Percentiles rank a stretch among this genome's conserved stretches.
These are phyloP conservation scores for Metschnikowia proteae DNA, from an alignment of 805 yeast species.

Conservation along the genomic window DNA sequence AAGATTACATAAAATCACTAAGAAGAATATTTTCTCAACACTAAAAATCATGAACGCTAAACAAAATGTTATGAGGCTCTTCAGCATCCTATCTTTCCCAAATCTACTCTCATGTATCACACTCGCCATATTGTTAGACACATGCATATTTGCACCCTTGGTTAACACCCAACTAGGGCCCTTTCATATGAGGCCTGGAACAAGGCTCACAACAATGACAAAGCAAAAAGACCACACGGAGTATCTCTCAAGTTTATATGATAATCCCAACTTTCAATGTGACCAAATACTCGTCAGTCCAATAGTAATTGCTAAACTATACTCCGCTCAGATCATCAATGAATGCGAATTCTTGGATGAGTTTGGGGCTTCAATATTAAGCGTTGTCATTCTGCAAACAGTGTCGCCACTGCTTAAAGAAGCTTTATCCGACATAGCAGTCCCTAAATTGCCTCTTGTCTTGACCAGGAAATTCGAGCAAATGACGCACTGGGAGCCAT, in stretches of 20 bases:
- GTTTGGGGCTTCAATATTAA: neutral
- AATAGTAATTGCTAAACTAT: constrained; percentile 1
- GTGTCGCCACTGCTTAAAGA: neutral
- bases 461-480: neutral
- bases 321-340: neutral
- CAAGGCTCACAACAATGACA: neutral
- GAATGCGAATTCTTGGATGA: neutral
- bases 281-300: neutral
- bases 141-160: constrained; percentile 4
- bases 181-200: neutral
- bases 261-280: neutral
- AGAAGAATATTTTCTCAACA: neutral
- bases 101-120: constrained; percentile 3
- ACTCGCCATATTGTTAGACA: constrained; percentile 1
- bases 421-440: neutral
- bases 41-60: neutral
- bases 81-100: neutral
- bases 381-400: neutral
- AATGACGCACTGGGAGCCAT: neutral
- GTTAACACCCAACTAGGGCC: neutral
- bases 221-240: neutral
- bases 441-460: neutral
- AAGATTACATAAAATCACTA: neutral
- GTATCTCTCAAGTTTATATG: neutral
- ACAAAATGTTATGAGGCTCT: neutral